Conservation (phyloP, 2,329 filamentous ascomycete species). For the Blastomyces emzantsi region DNA sequence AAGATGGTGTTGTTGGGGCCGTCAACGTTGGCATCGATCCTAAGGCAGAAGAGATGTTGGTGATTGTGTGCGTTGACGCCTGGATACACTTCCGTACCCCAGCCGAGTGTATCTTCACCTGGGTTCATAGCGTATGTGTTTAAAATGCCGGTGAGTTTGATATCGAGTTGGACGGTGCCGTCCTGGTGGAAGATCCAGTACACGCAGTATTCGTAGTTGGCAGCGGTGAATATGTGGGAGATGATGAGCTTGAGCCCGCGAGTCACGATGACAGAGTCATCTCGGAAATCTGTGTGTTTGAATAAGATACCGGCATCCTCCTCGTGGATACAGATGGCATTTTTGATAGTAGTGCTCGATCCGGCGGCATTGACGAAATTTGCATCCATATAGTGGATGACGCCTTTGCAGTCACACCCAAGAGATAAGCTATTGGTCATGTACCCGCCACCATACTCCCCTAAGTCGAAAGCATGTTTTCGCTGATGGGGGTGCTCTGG, state of each 20-base stretch:
- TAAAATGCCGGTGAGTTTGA: conserved; percentile 83
- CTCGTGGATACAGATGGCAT: conserved; percentile 91
- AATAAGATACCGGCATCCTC: conserved; percentile 87
- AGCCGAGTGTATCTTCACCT: conserved; percentile 72
- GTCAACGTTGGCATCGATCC: conserved; percentile 79
- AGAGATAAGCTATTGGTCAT: conserved; percentile 42
- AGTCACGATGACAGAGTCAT: conserved; percentile 78
- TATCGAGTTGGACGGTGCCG: conserved; percentile 82
- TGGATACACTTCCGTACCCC: conserved; percentile 86
- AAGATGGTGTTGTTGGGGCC: conserved; percentile 78
- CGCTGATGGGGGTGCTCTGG: conserved; percentile 42
- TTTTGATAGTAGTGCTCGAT: conserved; percentile 72
- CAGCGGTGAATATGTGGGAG: conserved; percentile 88
- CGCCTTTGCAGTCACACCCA: conserved; percentile 63
- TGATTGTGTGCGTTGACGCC: conserved; percentile 94
- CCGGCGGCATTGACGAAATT: conserved; percentile 72
- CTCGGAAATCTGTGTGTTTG: conserved; percentile 91
- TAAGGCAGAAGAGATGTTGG: conserved; percentile 88
- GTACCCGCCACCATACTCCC: conserved; percentile 41
- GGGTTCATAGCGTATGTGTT: conserved; percentile 81
- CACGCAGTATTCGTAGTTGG: conserved; percentile 87
- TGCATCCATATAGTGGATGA: conserved; percentile 86
- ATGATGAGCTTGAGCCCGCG: conserved; percentile 77
- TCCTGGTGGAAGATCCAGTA: conserved; percentile 92
- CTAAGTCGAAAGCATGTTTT: conserved; percentile 41